Evolutionary conservation across 2,329 filamentous ascomycete species (phyloP).

Genomic region (Alternaria brassicicola): DNA sequence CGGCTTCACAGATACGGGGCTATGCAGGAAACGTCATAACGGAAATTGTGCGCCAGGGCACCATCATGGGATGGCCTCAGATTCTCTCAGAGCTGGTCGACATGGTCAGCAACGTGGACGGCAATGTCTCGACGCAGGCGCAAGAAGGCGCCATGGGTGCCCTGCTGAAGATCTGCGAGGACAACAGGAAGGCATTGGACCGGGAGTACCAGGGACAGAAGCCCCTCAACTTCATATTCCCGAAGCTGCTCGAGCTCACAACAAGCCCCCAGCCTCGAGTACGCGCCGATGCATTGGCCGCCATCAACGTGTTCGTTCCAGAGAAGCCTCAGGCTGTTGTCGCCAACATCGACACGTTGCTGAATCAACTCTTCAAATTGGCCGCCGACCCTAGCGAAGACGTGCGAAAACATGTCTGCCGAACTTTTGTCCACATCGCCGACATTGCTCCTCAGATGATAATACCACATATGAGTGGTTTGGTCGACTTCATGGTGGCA

Average conservation of each 20-base stretch:
- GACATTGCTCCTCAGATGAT: conserved; percentile 91
- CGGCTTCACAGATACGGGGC: conserved; percentile 79
- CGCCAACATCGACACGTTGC: conserved; percentile 77
- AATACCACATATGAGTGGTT: conserved; percentile 80
- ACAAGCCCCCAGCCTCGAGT: conserved; percentile 77
- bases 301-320: conserved; percentile 90
- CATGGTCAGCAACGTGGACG: conserved; percentile 74
- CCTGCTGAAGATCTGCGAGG: conserved; percentile 93
- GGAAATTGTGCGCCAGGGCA: conserved; percentile 83
- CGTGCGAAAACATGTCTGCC: conserved; percentile 90
- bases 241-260: conserved; percentile 87
- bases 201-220: conserved; percentile 87
- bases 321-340: conserved; percentile 83
- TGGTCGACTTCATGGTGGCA: conserved; percentile 90
- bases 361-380: conserved; percentile 82
- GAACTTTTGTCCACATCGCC: conserved; percentile 89
- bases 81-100: conserved; percentile 81
- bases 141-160: conserved; percentile 95
- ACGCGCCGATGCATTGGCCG: conserved; percentile 76
- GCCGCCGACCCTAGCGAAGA: conserved; percentile 78
- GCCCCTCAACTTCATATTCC: conserved; percentile 85
- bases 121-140: conserved; percentile 70
- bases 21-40: conserved; percentile 94
- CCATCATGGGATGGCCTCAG: conserved; percentile 89
- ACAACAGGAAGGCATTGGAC: conserved; percentile 86